Evolutionary conservation across 257 asterid genomes (phyloP), one percentile per base, ranked within the genome.

Genomic region (Solanum dulcamara): DNA sequence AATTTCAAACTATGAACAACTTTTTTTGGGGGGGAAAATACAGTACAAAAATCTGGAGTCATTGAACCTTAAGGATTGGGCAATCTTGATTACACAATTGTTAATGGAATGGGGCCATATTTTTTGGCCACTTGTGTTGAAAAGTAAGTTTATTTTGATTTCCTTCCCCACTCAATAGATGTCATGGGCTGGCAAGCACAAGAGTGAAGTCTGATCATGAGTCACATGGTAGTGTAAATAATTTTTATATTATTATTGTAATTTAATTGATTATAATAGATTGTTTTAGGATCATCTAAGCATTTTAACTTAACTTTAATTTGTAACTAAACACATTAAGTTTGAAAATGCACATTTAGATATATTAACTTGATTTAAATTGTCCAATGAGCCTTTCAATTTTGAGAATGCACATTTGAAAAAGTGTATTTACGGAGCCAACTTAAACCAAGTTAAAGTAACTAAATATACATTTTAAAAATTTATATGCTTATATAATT

Each of bases 171-270:
- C 26, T 75, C 82, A 75, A 14, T 75, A 75, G 77, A 15, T 75
- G 82, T 44, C 26, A 67, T 75, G 38, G 38, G 60, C 82, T 75
- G 82, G 83, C 83, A 46, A 28, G 83, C 62, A 77, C 42, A 46
- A 17, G 62, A 77, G 42, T 46, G 8, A 46, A 46, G 62, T 75
- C 28, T 46, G 10, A 46, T 66, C 12, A 26, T 24, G 68, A 28
- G 80, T 75, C 40, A 44, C 40, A 40, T 2, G 28, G 7, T 55
- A 22, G 11, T 0, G 12, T 2, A 24, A 32, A 67, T 67, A 67
- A 1, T 8, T 33, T 67, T 32, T 32, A 32, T 8, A 67, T 32
- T 33, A 33, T 67, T 33, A 67, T 1, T 1, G 1, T 15, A 67
- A 66, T 32, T 35, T 15, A 66, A 32, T 66, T 3, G 8, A 28